These are phyloP conservation scores for Epithele typhae DNA, from an alignment of 768 basidiomycete species.

Conservation along the genomic window DNA sequence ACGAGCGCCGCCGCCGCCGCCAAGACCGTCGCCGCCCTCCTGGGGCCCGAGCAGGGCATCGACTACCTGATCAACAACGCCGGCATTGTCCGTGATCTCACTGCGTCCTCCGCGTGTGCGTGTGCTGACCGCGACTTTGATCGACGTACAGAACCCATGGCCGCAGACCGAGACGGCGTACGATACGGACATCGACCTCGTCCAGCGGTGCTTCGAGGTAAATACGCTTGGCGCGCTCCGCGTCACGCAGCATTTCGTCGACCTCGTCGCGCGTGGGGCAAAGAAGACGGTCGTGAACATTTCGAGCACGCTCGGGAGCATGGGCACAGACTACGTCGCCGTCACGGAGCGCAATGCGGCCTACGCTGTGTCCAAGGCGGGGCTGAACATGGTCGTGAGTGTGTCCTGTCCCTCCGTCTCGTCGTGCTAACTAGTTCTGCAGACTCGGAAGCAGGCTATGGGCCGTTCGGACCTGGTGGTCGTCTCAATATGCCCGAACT, in stretches of 20 bases:
- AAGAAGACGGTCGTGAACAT: conserved; percentile 12
- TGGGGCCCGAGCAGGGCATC: conserved; percentile 26
- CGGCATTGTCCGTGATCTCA: conserved; percentile 26
- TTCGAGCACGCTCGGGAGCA: conserved; percentile 4
- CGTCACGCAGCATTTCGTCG: conserved; percentile 4
- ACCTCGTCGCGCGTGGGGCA: conserved; percentile 1
- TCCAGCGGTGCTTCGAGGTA: conserved; percentile 4
- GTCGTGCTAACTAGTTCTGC: neutral
- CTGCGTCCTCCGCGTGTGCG: neutral
- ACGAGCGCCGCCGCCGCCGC: conserved; percentile 25
- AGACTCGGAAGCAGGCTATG: conserved; percentile 11
- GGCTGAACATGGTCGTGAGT: conserved; percentile 13
- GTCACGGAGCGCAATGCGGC: neutral
- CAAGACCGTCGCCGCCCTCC: conserved; percentile 20
- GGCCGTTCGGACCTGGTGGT: conserved; percentile 3
- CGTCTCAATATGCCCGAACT: conserved; percentile 5
- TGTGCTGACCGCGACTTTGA: no score
- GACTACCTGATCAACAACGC: conserved; percentile 40
- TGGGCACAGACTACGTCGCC: neutral
- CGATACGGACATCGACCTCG: conserved; percentile 1
- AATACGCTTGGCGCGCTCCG: conserved; percentile 6
- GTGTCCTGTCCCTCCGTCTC: neutral
- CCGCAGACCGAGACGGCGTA: neutral
- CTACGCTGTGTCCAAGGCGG: conserved; percentile 10
- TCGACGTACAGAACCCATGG: neutral